phyloP scores from a whole-genome alignment of 306 rosid genomes.

The Quercus cerris region DNA sequence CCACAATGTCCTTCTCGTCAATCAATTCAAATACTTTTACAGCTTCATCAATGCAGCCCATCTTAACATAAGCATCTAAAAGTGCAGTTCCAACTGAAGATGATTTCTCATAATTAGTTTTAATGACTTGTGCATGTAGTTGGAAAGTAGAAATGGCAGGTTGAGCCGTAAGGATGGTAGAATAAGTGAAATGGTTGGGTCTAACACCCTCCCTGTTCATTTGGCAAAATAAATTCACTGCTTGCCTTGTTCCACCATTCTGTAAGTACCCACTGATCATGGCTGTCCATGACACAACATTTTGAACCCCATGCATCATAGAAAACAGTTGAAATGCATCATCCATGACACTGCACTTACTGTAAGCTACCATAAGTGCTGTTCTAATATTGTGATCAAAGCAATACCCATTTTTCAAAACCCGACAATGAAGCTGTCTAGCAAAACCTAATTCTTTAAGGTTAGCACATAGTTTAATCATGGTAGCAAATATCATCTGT shows the following conservation, averaged over 20 bases:
- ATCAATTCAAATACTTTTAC: constrained; percentile 59
- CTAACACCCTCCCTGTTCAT: constrained; percentile 66
- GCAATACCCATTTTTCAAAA: constrained; percentile 57
- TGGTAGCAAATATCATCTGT: constrained; percentile 44
- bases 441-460: constrained; percentile 46
- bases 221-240: constrained; percentile 54
- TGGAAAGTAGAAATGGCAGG: constrained; percentile 42
- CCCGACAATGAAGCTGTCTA: constrained; percentile 58
- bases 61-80: constrained; percentile 68
- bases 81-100: constrained; percentile 83
- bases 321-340: constrained; percentile 58
- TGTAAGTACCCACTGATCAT: constrained; percentile 75
- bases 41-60: constrained; percentile 49
- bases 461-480: constrained; percentile 61
- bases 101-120: constrained; percentile 64
- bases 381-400: constrained; percentile 45
- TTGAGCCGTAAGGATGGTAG: constrained; percentile 69
- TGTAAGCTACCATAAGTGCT: constrained; percentile 68
- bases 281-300: constrained; percentile 90
- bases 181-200: constrained; percentile 85
- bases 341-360: constrained; percentile 62
- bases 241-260: constrained; percentile 51
- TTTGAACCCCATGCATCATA: constrained; percentile 33
- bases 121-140: constrained; percentile 72
- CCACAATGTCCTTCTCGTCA: constrained; percentile 65